Conservation (phyloP, 1,284 basidiomycete species). For the Cryptococcus sp. region DNA sequence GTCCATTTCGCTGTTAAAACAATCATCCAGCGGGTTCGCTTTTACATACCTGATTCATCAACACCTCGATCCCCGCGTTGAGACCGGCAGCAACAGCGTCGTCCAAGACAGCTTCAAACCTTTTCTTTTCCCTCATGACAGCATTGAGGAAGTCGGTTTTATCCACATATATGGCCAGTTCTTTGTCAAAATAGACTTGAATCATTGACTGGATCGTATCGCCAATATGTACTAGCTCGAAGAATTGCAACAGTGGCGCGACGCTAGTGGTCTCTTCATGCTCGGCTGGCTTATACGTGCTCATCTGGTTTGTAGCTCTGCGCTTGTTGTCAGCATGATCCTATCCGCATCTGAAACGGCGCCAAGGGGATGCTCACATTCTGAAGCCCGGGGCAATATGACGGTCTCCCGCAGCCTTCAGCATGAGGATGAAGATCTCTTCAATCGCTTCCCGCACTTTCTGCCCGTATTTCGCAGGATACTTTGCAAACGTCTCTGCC, state of each 20-base stretch:
- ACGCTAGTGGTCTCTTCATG: constrained; percentile 76
- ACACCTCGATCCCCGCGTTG: constrained; percentile 90
- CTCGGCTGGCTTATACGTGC: constrained; percentile 79
- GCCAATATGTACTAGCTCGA: constrained; percentile 94
- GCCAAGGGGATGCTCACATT: constrained; percentile 58
- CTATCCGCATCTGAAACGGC: not conserved
- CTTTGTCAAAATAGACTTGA: constrained; percentile 97
- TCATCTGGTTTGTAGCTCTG: constrained; percentile 83
- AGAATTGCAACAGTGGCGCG: constrained; percentile 91
- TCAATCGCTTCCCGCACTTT: constrained; percentile 87
- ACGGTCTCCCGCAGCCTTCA: constrained; percentile 73
- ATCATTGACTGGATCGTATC: constrained; percentile 98
- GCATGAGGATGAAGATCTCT: constrained; percentile 82
- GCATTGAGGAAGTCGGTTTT: constrained; percentile 89
- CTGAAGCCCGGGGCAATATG: constrained; percentile 86
- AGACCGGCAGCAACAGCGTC: constrained; percentile 89
- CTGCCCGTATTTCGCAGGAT: constrained; percentile 77
- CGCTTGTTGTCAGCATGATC: not conserved
- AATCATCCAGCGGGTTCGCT: not conserved
- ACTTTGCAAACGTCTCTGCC: constrained; percentile 82
- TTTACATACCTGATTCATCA: constrained; percentile 84
- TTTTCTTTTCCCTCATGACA: constrained; percentile 94
- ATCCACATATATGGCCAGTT: constrained; percentile 84
- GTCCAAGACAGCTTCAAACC: constrained; percentile 87
- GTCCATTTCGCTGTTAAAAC: not conserved